Conservation (phyloP, 179 eudicot species). For the Nepenthes alata region DNA sequence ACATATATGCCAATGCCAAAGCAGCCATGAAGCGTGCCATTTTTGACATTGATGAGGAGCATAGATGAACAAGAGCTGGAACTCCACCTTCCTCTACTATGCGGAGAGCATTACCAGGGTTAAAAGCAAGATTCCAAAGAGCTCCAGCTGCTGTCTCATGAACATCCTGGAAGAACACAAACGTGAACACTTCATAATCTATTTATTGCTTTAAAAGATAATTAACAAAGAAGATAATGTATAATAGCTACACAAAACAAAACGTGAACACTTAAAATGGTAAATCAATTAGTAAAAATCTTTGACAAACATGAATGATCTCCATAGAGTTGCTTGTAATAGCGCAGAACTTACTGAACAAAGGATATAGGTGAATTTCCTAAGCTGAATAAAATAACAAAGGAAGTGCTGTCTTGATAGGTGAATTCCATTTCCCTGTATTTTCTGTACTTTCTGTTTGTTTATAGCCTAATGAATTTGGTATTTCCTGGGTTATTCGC, state of each 20-base stretch:
- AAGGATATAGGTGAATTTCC: neutral
- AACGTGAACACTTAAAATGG: neutral
- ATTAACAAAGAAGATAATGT: too few relatives aligned
- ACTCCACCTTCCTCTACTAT: conserved; percentile 97
- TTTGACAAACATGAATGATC: neutral
- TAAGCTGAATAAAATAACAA: too few relatives aligned
- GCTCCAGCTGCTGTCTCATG: conserved; percentile 99
- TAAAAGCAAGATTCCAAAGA: conserved; percentile 95
- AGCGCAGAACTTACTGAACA: neutral
- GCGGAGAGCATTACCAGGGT: conserved; percentile 83
- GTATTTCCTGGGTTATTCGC: too few relatives aligned
- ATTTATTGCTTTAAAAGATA: neutral
- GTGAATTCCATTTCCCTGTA: too few relatives aligned
- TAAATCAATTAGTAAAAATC: too few relatives aligned
- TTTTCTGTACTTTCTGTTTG: too few relatives aligned
- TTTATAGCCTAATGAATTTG: too few relatives aligned
- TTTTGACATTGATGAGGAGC: conserved; percentile 72
- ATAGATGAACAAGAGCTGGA: conserved; percentile 76
- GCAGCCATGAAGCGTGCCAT: conserved; percentile 99
- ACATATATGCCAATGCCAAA: conserved; percentile 89
- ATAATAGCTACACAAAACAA: neutral
- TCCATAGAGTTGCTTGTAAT: neutral
- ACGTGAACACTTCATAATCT: neutral
- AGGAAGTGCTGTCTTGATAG: too few relatives aligned
- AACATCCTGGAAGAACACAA: conserved; percentile 51